phyloP scores from a whole-genome alignment of 139 green algal genomes.

The Limnomonas spitsbergensis region DNA sequence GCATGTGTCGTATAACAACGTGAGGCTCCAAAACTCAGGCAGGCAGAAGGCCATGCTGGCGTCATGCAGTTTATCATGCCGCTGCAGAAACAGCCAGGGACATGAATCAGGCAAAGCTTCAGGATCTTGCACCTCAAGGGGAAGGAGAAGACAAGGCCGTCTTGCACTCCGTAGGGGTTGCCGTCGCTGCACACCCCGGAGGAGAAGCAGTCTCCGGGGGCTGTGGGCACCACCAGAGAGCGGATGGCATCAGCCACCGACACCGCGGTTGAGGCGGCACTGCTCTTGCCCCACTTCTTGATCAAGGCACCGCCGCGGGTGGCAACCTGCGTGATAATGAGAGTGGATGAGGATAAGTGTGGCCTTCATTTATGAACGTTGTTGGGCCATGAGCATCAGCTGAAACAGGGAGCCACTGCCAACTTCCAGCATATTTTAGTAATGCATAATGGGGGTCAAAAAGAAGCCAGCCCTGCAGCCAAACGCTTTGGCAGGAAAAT shows the following conservation, averaged over 20 bases:
- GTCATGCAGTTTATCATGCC: too few relatives aligned
- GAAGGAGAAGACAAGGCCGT: constrained; percentile 87
- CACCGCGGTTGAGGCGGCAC: constrained; percentile 85
- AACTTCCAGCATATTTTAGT: too few relatives aligned
- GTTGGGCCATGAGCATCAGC: too few relatives aligned
- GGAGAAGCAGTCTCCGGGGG: constrained; percentile 86
- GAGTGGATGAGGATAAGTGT: neutral
- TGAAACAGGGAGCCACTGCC: too few relatives aligned
- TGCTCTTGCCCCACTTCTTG: constrained; percentile 91
- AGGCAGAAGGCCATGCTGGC: neutral
- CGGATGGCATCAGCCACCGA: constrained; percentile 85
- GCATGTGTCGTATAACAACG: too few relatives aligned
- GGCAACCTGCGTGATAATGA: constrained; percentile 48
- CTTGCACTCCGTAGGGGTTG: constrained; percentile 87
- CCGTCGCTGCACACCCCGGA: constrained; percentile 72
- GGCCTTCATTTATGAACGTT: too few relatives aligned
- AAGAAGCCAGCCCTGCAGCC: too few relatives aligned
- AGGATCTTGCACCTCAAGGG: constrained; percentile 72
- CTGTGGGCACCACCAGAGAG: constrained; percentile 74
- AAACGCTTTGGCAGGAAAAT: too few relatives aligned
- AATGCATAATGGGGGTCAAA: too few relatives aligned
- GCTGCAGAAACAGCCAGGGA: too few relatives aligned
- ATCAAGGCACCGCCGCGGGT: constrained; percentile 85
- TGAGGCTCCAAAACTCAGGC: neutral
- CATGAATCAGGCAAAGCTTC: too few relatives aligned